A percentile compares a stretch with the other conserved stretches of the same genome.
phyloP scores from a whole-genome alignment of 2,329 filamentous ascomycete genomes.

The Hypomyces perniciosus region DNA sequence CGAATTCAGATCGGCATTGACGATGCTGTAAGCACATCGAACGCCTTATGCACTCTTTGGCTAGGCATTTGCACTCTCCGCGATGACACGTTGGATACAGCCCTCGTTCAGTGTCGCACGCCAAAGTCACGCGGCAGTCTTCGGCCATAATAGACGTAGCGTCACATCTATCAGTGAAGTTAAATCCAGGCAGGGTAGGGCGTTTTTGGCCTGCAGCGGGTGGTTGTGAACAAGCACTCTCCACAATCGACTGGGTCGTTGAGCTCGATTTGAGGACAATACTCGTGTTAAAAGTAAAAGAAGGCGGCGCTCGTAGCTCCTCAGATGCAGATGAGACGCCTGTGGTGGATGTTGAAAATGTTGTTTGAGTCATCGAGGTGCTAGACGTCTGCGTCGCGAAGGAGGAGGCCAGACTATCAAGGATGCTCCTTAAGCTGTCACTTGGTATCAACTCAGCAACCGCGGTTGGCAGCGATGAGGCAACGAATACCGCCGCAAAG shows the following conservation, averaged over 20 bases:
- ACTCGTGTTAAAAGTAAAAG: too few relatives aligned
- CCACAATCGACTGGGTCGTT: not conserved
- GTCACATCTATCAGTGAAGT: constrained; percentile 9
- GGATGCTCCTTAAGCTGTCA: not conserved
- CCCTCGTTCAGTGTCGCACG: constrained; percentile 4
- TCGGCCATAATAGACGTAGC: not conserved
- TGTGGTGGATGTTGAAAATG: not conserved
- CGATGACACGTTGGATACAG: constrained; percentile 11
- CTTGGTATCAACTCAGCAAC: too few relatives aligned
- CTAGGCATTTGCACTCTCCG: constrained; percentile 9
- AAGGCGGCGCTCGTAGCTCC: not conserved
- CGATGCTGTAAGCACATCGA: constrained; percentile 3
- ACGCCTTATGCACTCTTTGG: constrained; percentile 4
- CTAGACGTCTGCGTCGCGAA: not conserved
- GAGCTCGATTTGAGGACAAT: not conserved
- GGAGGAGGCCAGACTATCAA: not conserved
- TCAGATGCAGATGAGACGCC: not conserved
- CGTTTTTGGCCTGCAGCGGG: not conserved
- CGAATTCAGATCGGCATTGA: constrained; percentile 11
- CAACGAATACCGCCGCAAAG: not conserved
- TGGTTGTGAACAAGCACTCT: not conserved
- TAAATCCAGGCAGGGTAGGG: not conserved
- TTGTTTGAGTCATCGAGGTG: not conserved
- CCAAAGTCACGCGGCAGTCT: constrained; percentile 14
- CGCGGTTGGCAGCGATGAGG: not conserved